Evolutionary conservation across 2,329 filamentous ascomycete genomes (phyloP).

Genomic region (Paraconiothyrium brasiliense): DNA sequence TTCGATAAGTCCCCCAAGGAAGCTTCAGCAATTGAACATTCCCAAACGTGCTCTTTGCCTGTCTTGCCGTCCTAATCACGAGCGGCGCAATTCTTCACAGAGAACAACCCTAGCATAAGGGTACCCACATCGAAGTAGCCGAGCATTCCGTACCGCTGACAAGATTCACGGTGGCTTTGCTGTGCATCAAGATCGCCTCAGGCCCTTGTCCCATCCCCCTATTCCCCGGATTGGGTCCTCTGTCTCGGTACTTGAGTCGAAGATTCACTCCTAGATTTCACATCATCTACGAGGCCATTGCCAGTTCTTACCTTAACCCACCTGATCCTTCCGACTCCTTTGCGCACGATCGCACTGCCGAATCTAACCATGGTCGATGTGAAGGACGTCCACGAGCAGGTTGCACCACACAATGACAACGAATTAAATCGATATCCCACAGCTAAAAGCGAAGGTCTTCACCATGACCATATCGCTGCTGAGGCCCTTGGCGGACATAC

Average conservation of each 20-base stretch:
- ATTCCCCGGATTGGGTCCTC: neutral
- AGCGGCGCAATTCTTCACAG: neutral
- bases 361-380: conserved; percentile 31
- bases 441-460: conserved; percentile 28
- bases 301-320: neutral
- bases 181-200: neutral
- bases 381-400: conserved; percentile 27
- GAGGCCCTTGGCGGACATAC: conserved; percentile 41
- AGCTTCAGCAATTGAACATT: neutral
- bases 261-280: neutral
- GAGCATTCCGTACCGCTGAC: neutral
- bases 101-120: neutral
- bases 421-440: conserved; percentile 20
- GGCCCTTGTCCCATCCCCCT: neutral
- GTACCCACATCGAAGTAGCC: neutral
- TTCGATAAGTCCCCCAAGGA: neutral
- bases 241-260: neutral
- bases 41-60: neutral
- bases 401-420: conserved; percentile 15
- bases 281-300: neutral
- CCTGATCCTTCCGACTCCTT: neutral
- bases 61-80: neutral
- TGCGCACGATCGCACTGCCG: neutral
- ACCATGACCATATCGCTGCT: conserved; percentile 40
- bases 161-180: neutral